phyloP scores from a whole-genome alignment of 768 basidiomycete genomes.

The Strobilomyces dryophilus region DNA sequence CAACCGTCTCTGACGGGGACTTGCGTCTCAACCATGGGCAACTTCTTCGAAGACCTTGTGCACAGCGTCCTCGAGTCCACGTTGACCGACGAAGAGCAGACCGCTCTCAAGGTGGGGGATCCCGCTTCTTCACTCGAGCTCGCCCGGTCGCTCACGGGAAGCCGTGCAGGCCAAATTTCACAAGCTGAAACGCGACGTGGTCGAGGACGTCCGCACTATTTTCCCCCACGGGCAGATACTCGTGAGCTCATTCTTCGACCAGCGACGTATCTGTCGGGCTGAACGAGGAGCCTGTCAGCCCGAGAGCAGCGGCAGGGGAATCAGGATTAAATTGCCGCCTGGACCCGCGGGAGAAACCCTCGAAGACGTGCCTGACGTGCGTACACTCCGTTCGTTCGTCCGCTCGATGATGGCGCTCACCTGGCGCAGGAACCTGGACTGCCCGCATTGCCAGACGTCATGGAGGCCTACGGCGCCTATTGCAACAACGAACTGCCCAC shows the following conservation, averaged over 20 bases:
- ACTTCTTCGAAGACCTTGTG: constrained; percentile 28
- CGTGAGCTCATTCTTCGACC: constrained; percentile 11
- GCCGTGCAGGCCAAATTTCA: constrained; percentile 26
- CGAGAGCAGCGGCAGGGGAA: constrained; percentile 22
- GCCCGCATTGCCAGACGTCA: constrained; percentile 22
- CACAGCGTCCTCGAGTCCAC: constrained; percentile 20
- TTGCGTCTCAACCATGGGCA: constrained; percentile 16
- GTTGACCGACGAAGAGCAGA: constrained; percentile 22
- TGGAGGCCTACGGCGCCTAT: constrained; percentile 15
- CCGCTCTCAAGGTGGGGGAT: constrained; percentile 19
- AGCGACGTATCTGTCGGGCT: not conserved
- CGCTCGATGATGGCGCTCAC: not conserved
- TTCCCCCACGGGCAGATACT: constrained; percentile 29
- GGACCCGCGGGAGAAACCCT: constrained; percentile 4
- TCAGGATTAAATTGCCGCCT: constrained; percentile 20
- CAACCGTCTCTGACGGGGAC: not conserved
- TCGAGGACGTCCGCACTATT: constrained; percentile 23
- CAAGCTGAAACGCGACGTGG: constrained; percentile 27
- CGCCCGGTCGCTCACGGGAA: not conserved
- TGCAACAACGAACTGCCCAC: constrained; percentile 30
- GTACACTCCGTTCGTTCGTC: not conserved
- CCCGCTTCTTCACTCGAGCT: not conserved
- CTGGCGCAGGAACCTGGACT: constrained; percentile 12
- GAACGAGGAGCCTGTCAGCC: constrained; percentile 11
- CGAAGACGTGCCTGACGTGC: constrained; percentile 5